Evolutionary conservation across 352 stramenopile genomes (phyloP).

Genomic region (Phytophthora citrophthora): DNA sequence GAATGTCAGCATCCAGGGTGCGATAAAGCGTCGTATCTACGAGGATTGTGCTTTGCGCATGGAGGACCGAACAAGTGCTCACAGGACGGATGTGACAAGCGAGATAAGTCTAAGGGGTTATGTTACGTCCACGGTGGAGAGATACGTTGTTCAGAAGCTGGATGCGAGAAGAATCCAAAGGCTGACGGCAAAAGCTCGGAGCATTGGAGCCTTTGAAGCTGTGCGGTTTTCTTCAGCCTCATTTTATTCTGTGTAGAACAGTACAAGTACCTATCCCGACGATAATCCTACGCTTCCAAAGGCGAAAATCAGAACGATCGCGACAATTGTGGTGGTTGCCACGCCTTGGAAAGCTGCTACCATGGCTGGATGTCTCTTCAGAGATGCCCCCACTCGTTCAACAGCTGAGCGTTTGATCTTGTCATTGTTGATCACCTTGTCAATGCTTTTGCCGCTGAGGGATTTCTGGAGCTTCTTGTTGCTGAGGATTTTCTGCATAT

Average conservation of each 20-base stretch:
- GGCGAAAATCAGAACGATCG: not conserved
- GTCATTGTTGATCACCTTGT: not conserved
- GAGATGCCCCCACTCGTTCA: not conserved
- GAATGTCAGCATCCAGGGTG: slow-evolving; percentile 11
- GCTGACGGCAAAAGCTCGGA: slow-evolving; percentile 8
- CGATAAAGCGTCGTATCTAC: slow-evolving; percentile 10
- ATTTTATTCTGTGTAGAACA: too few relatives aligned
- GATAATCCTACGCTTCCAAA: not conserved
- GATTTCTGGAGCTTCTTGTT: not conserved
- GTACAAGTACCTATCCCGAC: not conserved
- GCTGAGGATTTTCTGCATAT: not conserved
- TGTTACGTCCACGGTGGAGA: slow-evolving; percentile 48
- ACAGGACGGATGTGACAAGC: slow-evolving; percentile 34
- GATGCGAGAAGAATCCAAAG: slow-evolving; percentile 16
- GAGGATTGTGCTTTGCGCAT: slow-evolving; percentile 59
- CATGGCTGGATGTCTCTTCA: not conserved
- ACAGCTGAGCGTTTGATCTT: not conserved
- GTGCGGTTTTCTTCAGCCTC: too few relatives aligned
- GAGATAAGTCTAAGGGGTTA: slow-evolving; percentile 43
- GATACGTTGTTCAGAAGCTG: slow-evolving; percentile 26
- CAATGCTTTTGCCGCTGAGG: not conserved
- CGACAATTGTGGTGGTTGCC: not conserved
- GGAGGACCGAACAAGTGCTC: slow-evolving; percentile 50
- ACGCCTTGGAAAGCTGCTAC: not conserved
- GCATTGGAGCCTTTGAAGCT: not conserved